phyloP scores from a whole-genome alignment of 495 filamentous ascomycete species.

The Xylaria scruposa region DNA sequence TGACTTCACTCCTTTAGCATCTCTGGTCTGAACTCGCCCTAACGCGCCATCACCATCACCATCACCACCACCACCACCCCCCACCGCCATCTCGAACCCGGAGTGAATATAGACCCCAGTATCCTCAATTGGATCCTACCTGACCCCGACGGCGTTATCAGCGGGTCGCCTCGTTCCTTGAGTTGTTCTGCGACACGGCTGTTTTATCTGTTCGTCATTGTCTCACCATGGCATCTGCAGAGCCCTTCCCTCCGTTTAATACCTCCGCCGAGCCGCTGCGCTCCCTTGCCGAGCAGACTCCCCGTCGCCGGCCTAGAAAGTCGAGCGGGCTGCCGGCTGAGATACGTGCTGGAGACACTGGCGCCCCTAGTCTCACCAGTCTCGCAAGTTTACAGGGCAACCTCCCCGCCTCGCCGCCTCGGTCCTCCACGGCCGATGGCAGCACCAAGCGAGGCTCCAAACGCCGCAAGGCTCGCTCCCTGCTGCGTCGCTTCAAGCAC shows the following conservation, averaged over 20 bases:
- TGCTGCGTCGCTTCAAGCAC: slow-evolving; percentile 70
- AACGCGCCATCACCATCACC: neutral
- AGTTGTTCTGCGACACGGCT: slow-evolving; percentile 2
- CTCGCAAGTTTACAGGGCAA: slow-evolving; percentile 44
- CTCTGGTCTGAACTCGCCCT: slow-evolving; percentile 24
- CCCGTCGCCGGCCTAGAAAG: slow-evolving; percentile 57
- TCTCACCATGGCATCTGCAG: slow-evolving; percentile 43
- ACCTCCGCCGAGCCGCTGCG: slow-evolving; percentile 50
- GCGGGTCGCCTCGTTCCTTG: neutral
- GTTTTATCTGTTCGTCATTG: neutral
- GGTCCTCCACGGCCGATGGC: slow-evolving; percentile 29
- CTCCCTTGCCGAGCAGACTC: slow-evolving; percentile 38
- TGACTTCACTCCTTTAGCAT: slow-evolving; percentile 47
- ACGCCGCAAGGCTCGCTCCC: slow-evolving; percentile 64
- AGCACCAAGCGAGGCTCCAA: slow-evolving; percentile 54
- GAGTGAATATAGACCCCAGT: neutral
- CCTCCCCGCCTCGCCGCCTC: slow-evolving; percentile 20
- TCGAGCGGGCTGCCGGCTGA: slow-evolving; percentile 53
- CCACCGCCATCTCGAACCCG: slow-evolving; percentile 10
- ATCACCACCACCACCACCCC: neutral
- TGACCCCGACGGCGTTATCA: neutral
- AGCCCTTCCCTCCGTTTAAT: slow-evolving; percentile 56
- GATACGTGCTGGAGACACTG: slow-evolving; percentile 56
- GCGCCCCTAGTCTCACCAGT: slow-evolving; percentile 53
- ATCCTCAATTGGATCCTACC: neutral